A percentile compares a stretch with the other conserved stretches of the same genome.
phyloP scores from a whole-genome alignment of 2,329 filamentous ascomycete species.

The Byssochlamys sp. region DNA sequence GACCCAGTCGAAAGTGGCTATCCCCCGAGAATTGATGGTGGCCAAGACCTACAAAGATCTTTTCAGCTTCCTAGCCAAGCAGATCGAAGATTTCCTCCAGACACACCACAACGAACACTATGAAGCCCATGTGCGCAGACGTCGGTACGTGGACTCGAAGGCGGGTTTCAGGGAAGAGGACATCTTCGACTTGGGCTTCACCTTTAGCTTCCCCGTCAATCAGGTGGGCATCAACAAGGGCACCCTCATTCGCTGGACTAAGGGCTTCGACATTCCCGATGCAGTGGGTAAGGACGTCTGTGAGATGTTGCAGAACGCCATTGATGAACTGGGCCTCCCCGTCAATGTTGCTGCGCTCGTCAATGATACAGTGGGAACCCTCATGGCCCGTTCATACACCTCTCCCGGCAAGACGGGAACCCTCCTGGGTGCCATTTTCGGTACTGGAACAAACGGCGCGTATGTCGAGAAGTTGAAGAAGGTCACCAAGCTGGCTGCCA shows the following conservation, averaged over 20 bases:
- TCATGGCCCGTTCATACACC: constrained; percentile 95
- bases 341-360: constrained; percentile 92
- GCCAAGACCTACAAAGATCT: constrained; percentile 77
- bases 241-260: constrained; percentile 90
- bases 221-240: constrained; percentile 94
- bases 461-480: constrained; percentile 87
- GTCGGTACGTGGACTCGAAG: constrained; percentile 50
- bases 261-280: constrained; percentile 95
- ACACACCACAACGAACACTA: constrained; percentile 85
- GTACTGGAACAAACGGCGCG: constrained; percentile 92
- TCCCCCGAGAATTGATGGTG: constrained; percentile 82
- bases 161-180: constrained; percentile 59
- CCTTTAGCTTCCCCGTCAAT: constrained; percentile 92
- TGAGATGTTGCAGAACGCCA: constrained; percentile 74
- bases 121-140: constrained; percentile 56
- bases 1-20: constrained; percentile 82
- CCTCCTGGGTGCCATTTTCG: constrained; percentile 90
- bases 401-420: constrained; percentile 78
- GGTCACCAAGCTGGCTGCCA: constrained; percentile 61
- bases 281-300: constrained; percentile 92
- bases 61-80: constrained; percentile 83
- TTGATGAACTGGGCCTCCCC: constrained; percentile 74
- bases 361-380: constrained; percentile 92
- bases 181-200: constrained; percentile 92
- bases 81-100: constrained; percentile 80